Base-by-base conservation (phyloP, 495 filamentous ascomycete genomes). In the Lophium mytilinum region DNA sequence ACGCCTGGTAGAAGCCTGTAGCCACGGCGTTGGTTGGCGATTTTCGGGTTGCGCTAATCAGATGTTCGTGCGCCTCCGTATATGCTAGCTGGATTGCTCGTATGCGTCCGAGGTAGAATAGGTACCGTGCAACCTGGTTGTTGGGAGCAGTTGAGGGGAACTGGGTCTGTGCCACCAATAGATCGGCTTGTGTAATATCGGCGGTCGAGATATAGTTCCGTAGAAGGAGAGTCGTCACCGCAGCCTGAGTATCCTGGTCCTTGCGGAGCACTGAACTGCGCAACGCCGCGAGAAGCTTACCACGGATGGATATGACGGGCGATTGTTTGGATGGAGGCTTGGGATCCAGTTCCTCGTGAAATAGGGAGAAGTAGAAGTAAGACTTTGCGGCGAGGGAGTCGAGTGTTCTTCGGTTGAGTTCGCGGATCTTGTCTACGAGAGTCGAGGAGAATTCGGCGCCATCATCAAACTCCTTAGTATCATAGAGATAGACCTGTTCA, bases 331-430 rank as follows among this genome's bases (percentile, higher is more conserved):
- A 93, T 14, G 93, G 92, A 54, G 94, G 88, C 19, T 91, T 78
- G 11, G 90, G 90, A 51, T 82, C 80, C 43, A 91, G 79, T 72
- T 91, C 83, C 77, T 98, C 93, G 71, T 84, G 87, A 77, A 96
- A 96, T 53, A 97, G 75, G 46, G 87, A 88, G 72, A 89, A 95
- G 76, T 98, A 98, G 72, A 96, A 97, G 79, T 97, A 98, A 54
- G 93, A 89, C 68, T 91, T 90, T 40, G 93, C 90, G 49, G 90
- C 89, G 33, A 98, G 83, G 42, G 90, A 88, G 68, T 98, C 93
- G 57, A 98, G 75, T 14, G 93, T 96, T 54, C 93, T 86, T 51
- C 93, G 90, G 76, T 98, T 98, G 59, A 93, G 75, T 36, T 83
- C 76, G 60, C 95, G 91, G 66, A 97, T 82, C 64, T 83, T 85